Evolutionary conservation across 2,329 filamentous ascomycete species (phyloP).

Genomic region (Allantophomopsis cytisporea): DNA sequence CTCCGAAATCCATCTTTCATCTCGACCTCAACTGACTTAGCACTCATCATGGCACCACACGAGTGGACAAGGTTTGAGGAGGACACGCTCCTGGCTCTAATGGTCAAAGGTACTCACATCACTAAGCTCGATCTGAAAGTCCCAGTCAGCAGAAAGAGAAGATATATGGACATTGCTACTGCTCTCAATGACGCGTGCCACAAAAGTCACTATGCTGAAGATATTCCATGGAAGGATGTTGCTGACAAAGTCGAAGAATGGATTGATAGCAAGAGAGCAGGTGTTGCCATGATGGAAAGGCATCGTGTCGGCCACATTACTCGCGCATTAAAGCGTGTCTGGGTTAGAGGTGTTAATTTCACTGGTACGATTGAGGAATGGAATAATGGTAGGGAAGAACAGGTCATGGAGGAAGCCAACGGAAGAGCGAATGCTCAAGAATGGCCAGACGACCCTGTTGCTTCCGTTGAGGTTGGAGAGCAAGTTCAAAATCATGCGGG

Average conservation of each 20-base stretch:
- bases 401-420: conserved; percentile 2
- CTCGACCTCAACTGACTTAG: too few relatives aligned
- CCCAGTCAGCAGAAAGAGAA: background rate
- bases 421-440: too few relatives aligned
- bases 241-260: conserved; percentile 13
- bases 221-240: conserved; percentile 14
- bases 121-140: background rate
- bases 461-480: too few relatives aligned
- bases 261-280: conserved; percentile 8
- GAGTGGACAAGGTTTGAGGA: conserved; percentile 1
- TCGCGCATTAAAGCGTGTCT: conserved; percentile 12
- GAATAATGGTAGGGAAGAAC: conserved; percentile 6
- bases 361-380: conserved; percentile 12
- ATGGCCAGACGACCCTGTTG: too few relatives aligned
- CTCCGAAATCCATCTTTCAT: too few relatives aligned
- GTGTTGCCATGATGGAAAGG: conserved; percentile 15
- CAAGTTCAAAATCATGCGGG: too few relatives aligned
- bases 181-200: conserved; percentile 17
- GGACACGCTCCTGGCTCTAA: background rate
- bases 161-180: conserved; percentile 13
- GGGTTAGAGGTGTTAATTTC: conserved; percentile 12
- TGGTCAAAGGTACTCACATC: background rate
- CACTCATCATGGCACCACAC: background rate
- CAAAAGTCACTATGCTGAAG: conserved; percentile 6
- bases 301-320: conserved; percentile 12